Base-by-base conservation (phyloP, 176 grass and related monocot genomes). In the Eremochloa ophiuroides region DNA sequence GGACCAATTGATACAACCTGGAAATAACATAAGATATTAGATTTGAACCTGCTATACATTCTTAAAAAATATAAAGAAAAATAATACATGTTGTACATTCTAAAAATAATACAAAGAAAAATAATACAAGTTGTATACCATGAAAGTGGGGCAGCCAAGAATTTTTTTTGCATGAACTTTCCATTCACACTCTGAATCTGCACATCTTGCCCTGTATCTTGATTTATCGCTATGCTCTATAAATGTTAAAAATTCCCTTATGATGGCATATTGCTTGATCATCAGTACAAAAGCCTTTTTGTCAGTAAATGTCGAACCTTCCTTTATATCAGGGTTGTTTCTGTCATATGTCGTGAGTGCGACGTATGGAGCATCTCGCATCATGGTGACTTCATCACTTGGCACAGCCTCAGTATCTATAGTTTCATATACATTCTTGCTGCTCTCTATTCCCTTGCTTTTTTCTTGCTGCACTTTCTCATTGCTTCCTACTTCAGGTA, bases 271-370 rank as follows among this genome's bases (percentile, higher is more conserved):
- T 9, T 70, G 48, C 74, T 17, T 71, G 2, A 85, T 60, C 25
- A 18, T 29, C 44, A 46, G 2, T 0, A 34, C 33, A 34, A 34
- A 34, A n/a, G 34, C 2, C 34, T 35, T 35, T 22, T 77, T 69
- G 29, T 85, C 83, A 9, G 60, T 50, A 85, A 85, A 85, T 60
- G 53, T 68, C 1, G 63, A 18, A 0, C 28, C 8, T 20, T 58
- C 17, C 15, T 78, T 23, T 40, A 68, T 68, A 4, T 40, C 8
- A 4, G 62, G 62, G 30, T 78, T 66, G 2, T 79, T 41, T 35
- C 27, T 46, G 10, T 79, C 76, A 79, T 79, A 66, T 15, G 76
- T 48, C 6, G 48, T 35, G 17, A 20, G 48, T 51, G 48, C 14
- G 20, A 51, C 16, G 20, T 51, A 51, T 17, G 48, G 34, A 35